phyloP scores from a whole-genome alignment of 2,329 filamentous ascomycete genomes.

The Fusarium penzigii region DNA sequence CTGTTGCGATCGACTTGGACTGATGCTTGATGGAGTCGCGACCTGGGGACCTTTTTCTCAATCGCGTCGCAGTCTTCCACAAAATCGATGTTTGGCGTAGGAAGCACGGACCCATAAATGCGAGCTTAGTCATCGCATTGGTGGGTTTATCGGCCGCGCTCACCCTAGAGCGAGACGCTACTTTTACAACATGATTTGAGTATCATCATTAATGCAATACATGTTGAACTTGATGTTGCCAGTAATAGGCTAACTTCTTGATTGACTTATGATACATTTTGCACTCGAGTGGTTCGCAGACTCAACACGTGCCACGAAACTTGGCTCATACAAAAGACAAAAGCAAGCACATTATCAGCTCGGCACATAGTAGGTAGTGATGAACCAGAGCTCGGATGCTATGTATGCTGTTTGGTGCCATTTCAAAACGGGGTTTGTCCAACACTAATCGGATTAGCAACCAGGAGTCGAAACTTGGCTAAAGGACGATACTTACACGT shows the following conservation, averaged over 20 bases:
- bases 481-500: slow-evolving; percentile 31
- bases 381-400: background rate
- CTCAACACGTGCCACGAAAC: too few relatives aligned
- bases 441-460: slow-evolving; percentile 15
- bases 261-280: too few relatives aligned
- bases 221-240: too few relatives aligned
- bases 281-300: too few relatives aligned
- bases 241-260: too few relatives aligned
- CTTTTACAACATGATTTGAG: too few relatives aligned
- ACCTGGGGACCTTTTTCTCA: slow-evolving; percentile 32
- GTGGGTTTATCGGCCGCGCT: too few relatives aligned
- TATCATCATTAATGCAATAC: too few relatives aligned
- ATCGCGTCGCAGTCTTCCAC: slow-evolving; percentile 30
- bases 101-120: slow-evolving; percentile 9
- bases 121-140: slow-evolving; percentile 21
- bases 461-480: background rate
- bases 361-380: too few relatives aligned
- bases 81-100: slow-evolving; percentile 24
- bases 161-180: background rate
- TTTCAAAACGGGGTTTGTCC: slow-evolving; percentile 32
- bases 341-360: too few relatives aligned
- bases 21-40: slow-evolving; percentile 32
- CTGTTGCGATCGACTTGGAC: slow-evolving; percentile 23
- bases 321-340: too few relatives aligned
- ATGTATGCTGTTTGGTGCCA: background rate